Conservation (phyloP, 768 basidiomycete genomes). For the Nidularia sp. region DNA sequence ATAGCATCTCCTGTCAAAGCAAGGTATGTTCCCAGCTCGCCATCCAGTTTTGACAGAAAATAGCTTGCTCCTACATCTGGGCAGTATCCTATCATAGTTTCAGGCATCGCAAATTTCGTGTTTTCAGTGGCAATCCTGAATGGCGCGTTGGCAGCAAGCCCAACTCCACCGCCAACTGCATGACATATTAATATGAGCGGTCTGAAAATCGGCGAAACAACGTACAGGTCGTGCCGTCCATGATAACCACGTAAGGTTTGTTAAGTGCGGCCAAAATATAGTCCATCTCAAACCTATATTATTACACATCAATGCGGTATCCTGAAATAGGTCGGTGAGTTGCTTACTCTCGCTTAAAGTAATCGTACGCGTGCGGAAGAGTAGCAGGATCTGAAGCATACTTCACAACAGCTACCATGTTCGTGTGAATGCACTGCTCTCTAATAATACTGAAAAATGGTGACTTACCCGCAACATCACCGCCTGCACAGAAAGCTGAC, state of each 20-base stretch:
- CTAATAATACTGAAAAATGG: not conserved
- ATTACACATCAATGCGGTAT: constrained; percentile 5
- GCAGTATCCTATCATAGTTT: constrained; percentile 85
- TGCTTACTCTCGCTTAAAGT: constrained; percentile 86
- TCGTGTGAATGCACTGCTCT: constrained; percentile 3
- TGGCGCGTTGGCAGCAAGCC: constrained; percentile 76
- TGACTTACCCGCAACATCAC: constrained; percentile 83
- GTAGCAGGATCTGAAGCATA: constrained; percentile 47
- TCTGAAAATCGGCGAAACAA: constrained; percentile 11
- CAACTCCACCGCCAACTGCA: constrained; percentile 94
- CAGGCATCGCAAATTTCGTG: constrained; percentile 93
- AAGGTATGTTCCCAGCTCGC: constrained; percentile 91
- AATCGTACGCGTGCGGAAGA: constrained; percentile 66
- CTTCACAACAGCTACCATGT: constrained; percentile 47
- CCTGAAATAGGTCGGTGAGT: constrained; percentile 9
- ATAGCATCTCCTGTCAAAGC: constrained; percentile 76
- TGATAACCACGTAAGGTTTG: constrained; percentile 88
- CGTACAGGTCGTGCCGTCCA: constrained; percentile 91
- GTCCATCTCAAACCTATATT: constrained; percentile 72
- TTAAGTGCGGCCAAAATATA: constrained; percentile 62
- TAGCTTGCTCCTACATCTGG: constrained; percentile 94
- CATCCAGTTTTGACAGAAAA: constrained; percentile 88
- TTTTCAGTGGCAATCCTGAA: constrained; percentile 94
- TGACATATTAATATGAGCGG: not conserved
- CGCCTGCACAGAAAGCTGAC: constrained; percentile 89